Base-by-base conservation (phyloP, 495 filamentous ascomycete genomes). In the Hypoxylon crocopeplum region DNA sequence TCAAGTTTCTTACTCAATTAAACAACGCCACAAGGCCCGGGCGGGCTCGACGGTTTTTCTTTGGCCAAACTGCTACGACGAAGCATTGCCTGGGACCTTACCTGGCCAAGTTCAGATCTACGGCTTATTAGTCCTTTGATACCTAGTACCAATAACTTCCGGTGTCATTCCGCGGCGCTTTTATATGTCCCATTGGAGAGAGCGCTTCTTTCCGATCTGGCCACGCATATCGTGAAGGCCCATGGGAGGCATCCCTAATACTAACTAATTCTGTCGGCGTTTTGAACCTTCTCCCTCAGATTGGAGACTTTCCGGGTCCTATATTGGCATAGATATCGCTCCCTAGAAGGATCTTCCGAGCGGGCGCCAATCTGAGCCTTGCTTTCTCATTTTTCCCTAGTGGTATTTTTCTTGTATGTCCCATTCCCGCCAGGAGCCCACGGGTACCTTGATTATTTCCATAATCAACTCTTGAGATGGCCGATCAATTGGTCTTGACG, bases 401-500 rank as follows among this genome's bases (percentile, higher is more conserved):
- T 45, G 3, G 3, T 27, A 3, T 6, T 7, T 38, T 50, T 30
- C 24, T 40, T 44, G 32, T 37, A 24, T 56, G 24, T 51, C 21
- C 38, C 30, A 17, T 15, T 36, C 24, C 5, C 15, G 24, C 16
- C 11, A 25, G 21, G 20, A 25, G 2, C 32, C 49, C 24, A 20
- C 33, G 32, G 39, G 11, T 42, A 30, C 16, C 46, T 41, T 34
- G 34, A 30, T 45, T 37, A 36, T 37, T 42, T 41, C 24, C 17
- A 21, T 40, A 19, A 42, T 34, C 32, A 13, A 12, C n/a, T 12
- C 29, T 27, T 17, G 54, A 30, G 34, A 68, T 70, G 67, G 59
- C 46, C 25, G 57, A 68, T 39, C 52, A 52, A 7, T 19, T 68
- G 34, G 45, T 40, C 15, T 45, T 67, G 39, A 59, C 56, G 17